Percentiles rank a stretch among this genome's conserved stretches.
Conservation (phyloP, 2,329 filamentous ascomycete genomes). For the Neofusicoccum sp. region DNA sequence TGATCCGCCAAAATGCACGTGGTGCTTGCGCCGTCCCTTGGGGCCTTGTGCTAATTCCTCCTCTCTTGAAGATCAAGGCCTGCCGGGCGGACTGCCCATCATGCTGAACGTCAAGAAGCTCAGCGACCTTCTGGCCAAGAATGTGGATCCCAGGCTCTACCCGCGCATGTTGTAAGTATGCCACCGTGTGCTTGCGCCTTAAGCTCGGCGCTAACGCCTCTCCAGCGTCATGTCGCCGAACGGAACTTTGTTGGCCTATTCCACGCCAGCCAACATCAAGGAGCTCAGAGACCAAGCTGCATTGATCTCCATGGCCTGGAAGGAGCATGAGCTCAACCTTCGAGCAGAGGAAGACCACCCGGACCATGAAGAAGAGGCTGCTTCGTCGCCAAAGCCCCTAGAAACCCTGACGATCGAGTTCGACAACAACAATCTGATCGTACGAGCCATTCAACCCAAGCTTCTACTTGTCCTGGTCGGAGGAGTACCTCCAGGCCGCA, state of each 20-base stretch:
- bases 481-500: slow-evolving; percentile 43
- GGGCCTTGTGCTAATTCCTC: slow-evolving; percentile 5
- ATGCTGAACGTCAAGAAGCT: slow-evolving; percentile 47
- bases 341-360: not conserved
- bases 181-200: not conserved
- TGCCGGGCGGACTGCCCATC: slow-evolving; percentile 16
- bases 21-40: not conserved
- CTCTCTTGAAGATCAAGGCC: slow-evolving; percentile 1
- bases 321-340: slow-evolving; percentile 38
- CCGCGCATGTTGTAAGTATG: slow-evolving; percentile 41
- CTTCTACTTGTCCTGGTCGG: slow-evolving; percentile 50
- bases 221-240: slow-evolving; percentile 50
- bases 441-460: slow-evolving; percentile 46
- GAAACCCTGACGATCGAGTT: slow-evolving; percentile 49
- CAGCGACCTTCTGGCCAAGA: slow-evolving; percentile 43
- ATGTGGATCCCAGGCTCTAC: slow-evolving; percentile 43
- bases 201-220: not conserved
- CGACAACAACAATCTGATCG: slow-evolving; percentile 45
- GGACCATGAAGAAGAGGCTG: slow-evolving; percentile 13
- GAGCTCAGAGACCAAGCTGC: slow-evolving; percentile 51
- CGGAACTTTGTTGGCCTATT: slow-evolving; percentile 51
- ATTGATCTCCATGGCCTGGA: slow-evolving; percentile 50
- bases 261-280: slow-evolving; percentile 47
- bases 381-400: slow-evolving; percentile 26
- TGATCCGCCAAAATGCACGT: slow-evolving; percentile 14